phyloP scores from a whole-genome alignment of 306 rosid genomes.

The Argentina anserina region DNA sequence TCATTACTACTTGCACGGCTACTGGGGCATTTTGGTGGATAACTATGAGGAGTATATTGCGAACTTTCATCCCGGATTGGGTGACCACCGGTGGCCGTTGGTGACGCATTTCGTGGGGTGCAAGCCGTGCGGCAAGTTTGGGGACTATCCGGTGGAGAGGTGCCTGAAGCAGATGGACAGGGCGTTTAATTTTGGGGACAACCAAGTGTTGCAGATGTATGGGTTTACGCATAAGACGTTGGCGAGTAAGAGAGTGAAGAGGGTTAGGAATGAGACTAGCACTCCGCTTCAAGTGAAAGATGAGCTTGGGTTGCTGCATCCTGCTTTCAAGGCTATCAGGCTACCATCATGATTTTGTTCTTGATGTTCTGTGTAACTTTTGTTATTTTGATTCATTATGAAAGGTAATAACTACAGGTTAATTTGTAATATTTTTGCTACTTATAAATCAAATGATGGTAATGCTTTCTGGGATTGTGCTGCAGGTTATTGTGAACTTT shows the following conservation, averaged over 20 bases:
- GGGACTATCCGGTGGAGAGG: conserved; percentile 81
- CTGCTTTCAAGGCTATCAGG: conserved; percentile 59
- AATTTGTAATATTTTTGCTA: neutral
- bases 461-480: neutral
- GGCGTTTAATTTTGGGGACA: conserved; percentile 83
- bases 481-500: neutral
- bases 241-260: conserved; percentile 59
- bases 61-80: conserved; percentile 74
- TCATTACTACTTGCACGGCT: conserved; percentile 72
- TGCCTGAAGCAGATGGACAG: conserved; percentile 89
- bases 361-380: neutral
- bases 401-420: conserved; percentile 7
- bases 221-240: conserved; percentile 70
- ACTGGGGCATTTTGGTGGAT: conserved; percentile 90
- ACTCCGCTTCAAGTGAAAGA: conserved; percentile 67
- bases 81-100: conserved; percentile 89
- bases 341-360: conserved; percentile 28
- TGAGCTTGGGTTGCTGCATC: conserved; percentile 78
- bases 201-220: conserved; percentile 79
- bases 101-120: conserved; percentile 96
- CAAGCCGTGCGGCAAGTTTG: conserved; percentile 89
- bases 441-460: neutral
- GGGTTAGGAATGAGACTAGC: conserved; percentile 62
- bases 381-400: neutral
- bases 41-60: conserved; percentile 73